A percentile compares a stretch with the other conserved stretches of the same genome.
Conservation (phyloP, 2,329 filamentous ascomycete genomes). For the Cryoendolithus antarcticus region DNA sequence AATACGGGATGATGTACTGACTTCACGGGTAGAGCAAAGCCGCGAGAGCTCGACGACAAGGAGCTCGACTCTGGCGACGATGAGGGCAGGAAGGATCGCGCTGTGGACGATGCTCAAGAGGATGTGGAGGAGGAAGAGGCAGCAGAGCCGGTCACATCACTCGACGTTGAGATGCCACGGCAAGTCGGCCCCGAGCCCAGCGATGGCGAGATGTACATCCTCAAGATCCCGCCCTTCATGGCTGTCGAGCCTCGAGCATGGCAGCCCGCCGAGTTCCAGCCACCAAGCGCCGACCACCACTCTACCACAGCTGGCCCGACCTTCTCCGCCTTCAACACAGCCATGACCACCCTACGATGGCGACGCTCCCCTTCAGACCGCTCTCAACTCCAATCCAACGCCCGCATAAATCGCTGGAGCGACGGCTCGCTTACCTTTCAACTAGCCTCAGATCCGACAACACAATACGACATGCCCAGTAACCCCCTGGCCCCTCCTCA, state of each 20-base stretch:
- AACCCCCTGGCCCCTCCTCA: conserved; percentile 56
- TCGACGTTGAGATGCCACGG: conserved; percentile 53
- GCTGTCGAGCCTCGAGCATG: conserved; percentile 59
- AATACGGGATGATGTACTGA: too few relatives aligned
- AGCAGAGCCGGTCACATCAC: conserved; percentile 37
- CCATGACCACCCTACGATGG: conserved; percentile 57
- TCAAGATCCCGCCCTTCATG: conserved; percentile 63
- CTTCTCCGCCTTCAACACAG: conserved; percentile 50
- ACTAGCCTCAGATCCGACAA: conserved; percentile 52
- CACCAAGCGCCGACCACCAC: conserved; percentile 47
- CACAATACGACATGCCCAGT: conserved; percentile 62
- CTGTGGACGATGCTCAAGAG: conserved; percentile 36
- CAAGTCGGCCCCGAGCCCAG: conserved; percentile 59
- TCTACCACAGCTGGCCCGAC: conserved; percentile 32
- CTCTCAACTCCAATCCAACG: conserved; percentile 59
- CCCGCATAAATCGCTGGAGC: conserved; percentile 63
- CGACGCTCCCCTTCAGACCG: conserved; percentile 54
- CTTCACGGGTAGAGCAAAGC: conserved; percentile 4
- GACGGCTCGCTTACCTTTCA: conserved; percentile 66
- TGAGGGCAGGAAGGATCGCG: conserved; percentile 51
- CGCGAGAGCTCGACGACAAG: conserved; percentile 47
- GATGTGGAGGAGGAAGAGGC: conserved; percentile 22
- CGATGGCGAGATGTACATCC: conserved; percentile 58
- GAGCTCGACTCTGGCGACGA: conserved; percentile 52
- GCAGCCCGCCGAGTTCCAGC: conserved; percentile 52